Conservation (phyloP, 768 basidiomycete genomes). For the Favolaschia claudopus region DNA sequence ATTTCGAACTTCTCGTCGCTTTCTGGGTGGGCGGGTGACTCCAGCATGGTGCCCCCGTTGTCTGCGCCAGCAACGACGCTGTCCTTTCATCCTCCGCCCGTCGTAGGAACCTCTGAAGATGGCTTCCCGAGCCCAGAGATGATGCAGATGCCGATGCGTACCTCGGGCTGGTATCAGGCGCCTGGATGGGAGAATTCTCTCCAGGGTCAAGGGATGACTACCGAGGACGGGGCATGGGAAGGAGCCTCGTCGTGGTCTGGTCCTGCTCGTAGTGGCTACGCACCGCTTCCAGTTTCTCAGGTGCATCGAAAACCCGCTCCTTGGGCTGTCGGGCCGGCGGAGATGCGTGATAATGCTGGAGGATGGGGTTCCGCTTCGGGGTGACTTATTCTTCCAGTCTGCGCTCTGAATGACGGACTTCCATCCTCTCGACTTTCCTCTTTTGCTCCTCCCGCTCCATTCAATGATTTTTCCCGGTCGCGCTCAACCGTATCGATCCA, state of each 20-base stretch:
- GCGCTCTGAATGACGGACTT: no score
- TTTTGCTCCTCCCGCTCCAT: no score
- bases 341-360: no score
- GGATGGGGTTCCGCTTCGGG: no score
- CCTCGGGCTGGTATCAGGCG: constrained; percentile 22
- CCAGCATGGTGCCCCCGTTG: background rate
- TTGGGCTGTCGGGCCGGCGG: no score
- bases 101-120: background rate
- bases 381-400: no score
- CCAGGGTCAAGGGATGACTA: background rate
- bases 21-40: constrained; percentile 48
- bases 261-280: background rate
- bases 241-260: background rate
- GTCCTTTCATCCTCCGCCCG: background rate
- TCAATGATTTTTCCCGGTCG: no score
- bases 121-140: background rate
- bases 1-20: constrained; percentile 46
- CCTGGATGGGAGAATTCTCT: constrained; percentile 22
- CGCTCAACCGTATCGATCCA: no score
- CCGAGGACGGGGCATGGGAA: no score
- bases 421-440: no score
- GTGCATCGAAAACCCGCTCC: no score
- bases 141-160: constrained; percentile 8
- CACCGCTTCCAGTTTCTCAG: no score
- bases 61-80: background rate